Conservation (phyloP, 2,329 filamentous ascomycete genomes). For the Claviceps sp. region DNA sequence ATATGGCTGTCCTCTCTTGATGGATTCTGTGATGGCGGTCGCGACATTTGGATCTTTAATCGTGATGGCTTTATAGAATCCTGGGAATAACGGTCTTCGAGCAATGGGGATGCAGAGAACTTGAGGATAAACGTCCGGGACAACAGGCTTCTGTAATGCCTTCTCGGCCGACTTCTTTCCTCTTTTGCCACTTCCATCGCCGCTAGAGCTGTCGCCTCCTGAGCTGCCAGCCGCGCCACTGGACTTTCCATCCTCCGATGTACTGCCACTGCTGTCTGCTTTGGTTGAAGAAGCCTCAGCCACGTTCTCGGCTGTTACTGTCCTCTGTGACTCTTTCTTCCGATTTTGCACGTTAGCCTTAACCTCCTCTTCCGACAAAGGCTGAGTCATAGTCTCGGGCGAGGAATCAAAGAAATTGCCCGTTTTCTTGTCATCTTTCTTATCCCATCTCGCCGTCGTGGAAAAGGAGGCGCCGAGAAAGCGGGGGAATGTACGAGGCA, state of each 20-base stretch:
- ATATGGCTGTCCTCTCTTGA: conserved; percentile 93
- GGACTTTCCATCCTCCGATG: conserved; percentile 39
- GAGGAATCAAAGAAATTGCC: conserved; percentile 37
- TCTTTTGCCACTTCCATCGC: conserved; percentile 51
- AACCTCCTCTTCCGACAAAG: conserved; percentile 38
- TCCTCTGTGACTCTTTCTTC: conserved; percentile 28
- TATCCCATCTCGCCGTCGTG: conserved; percentile 20
- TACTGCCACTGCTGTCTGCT: conserved; percentile 22
- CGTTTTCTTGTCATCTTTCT: conserved; percentile 27
- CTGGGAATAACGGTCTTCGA: conserved; percentile 84
- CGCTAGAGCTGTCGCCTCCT: conserved; percentile 39
- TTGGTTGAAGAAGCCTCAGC: conserved; percentile 31
- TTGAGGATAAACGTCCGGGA: conserved; percentile 93
- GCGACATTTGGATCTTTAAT: conserved; percentile 88
- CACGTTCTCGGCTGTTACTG: conserved; percentile 32
- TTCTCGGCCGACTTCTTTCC: conserved; percentile 60
- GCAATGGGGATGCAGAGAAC: conserved; percentile 95
- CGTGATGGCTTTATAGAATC: conserved; percentile 97
- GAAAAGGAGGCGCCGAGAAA: conserved; percentile 22
- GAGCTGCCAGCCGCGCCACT: conserved; percentile 29
- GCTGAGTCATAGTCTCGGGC: conserved; percentile 27
- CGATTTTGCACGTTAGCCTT: conserved; percentile 37
- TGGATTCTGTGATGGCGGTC: conserved; percentile 86
- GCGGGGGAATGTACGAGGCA: conserved; percentile 16
- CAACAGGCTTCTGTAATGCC: conserved; percentile 71